Evolutionary conservation across 257 asterid species (phyloP), one percentile per base, ranked within the genome.

Genomic region (Cruciata laevipes): DNA sequence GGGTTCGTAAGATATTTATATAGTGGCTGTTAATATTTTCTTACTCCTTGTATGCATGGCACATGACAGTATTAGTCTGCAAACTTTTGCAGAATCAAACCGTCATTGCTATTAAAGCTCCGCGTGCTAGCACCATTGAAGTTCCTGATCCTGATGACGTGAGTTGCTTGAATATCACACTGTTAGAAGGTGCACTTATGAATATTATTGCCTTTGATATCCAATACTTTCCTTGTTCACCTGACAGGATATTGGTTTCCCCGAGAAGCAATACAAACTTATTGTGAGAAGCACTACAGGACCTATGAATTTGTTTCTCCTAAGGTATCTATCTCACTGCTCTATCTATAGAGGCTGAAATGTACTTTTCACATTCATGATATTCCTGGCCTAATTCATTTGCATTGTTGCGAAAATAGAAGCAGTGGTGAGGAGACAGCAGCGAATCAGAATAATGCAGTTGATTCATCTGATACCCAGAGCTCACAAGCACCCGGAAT

Each of bases 131-230:
- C 82, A 63, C 71, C 56, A 40, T 86, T 51, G 88, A 78, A 85
- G 95, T 90, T 62, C 96, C 93, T 27, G 95, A 86, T 76, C 97
- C 97, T 44, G 84, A 85, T 73, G 90, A 79, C 80, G 97, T 86
- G 42, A 63, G 85, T 81, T 37, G 14, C 72, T 63, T 59, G 61
- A 61, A 53, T 61, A 20, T 37, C 18, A n/a, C 2, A 31, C 25
- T 57, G 49, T 47, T 16, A 47, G 44, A 56, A 42, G 49, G 27
- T 61, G 18, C n/a, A 7, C 49, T 47, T 27, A 3, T 12, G 42
- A 24, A 49, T 8, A 32, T 61, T 18, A 16, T 12, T 49, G 14
- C 20, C 49, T 7, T 37, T 47, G 18, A 52, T 33, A 37, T 53
- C 13, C 17, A 32, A 37, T 61, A 33, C 1, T 27, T 81, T 72